Evolutionary conservation across 2,329 filamentous ascomycete genomes (phyloP), one percentile per base, ranked within the genome.

Genomic region (Arthrocladium fulminans): DNA sequence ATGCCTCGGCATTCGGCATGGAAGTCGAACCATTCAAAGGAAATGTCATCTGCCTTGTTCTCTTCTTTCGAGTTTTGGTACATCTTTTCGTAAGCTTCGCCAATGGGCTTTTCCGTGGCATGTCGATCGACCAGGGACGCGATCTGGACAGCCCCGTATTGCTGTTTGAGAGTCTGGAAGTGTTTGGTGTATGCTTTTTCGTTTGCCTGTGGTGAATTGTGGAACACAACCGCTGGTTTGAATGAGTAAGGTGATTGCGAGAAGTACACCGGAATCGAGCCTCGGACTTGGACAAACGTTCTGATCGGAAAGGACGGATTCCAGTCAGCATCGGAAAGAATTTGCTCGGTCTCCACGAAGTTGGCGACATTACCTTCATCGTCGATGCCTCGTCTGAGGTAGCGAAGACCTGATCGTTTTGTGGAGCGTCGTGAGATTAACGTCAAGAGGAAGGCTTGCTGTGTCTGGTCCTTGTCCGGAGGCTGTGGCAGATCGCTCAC

Each of bases 1-100:
- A 98, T 96, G 0, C 92, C 92, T 13, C 88, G 83, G 61, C 92
- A 97, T 23, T 86, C 86, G 15, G 81, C 76, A 64, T 97, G 92
- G 60, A 98, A 98, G 62, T 98, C 92, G 59, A 97, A 98, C 92
- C 92, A 98, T 62, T 95, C 87, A 60, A 94, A 94, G 0, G 73
- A 75, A 10, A 92, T 67, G 8, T 71, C 72, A 50, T 79, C 72
- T 17, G 73, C 63, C 3, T 73, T 71, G 5, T 72, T 72, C 35
- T 77, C 72, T 6, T 82, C 73, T 54, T 92, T 94, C 46, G 90
- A 70, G 20, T 71, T 66, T 42, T 79, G 70, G 1, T 86, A 75
- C 50, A 81, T 80, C 43, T 77, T 74, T 60, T 94, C 78, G 61
- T 88, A 98, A 29, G 82, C 75, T 46, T 83, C 76, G 2, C 89